These are phyloP conservation scores for Lasiosphaeria hispida DNA, from an alignment of 495 filamentous ascomycete genomes.

Conservation along the genomic window DNA sequence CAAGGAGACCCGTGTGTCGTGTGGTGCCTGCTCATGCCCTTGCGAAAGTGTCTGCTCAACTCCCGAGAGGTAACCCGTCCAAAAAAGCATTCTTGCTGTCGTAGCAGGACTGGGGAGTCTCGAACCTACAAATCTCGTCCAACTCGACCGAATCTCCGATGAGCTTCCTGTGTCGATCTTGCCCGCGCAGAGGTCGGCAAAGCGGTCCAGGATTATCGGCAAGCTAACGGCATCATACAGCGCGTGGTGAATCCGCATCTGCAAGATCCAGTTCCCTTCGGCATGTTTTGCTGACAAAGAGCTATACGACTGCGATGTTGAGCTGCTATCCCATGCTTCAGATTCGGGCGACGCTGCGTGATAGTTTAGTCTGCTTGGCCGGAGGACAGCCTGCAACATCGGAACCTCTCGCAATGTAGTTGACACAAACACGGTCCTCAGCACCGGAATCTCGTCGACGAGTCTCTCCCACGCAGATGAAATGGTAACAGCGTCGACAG, in stretches of 20 bases:
- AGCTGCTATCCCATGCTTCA: slow-evolving; percentile 10
- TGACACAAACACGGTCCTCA: slow-evolving; percentile 61
- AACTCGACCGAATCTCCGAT: too few relatives aligned
- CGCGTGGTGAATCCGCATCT: slow-evolving; percentile 67
- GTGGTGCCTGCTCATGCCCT: not conserved
- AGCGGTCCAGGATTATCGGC: slow-evolving; percentile 43
- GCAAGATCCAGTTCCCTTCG: slow-evolving; percentile 25
- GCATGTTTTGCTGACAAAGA: slow-evolving; percentile 9
- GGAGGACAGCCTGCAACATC: slow-evolving; percentile 47
- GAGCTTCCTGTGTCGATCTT: not conserved
- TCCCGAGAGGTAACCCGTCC: slow-evolving; percentile 51
- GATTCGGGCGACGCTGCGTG: not conserved
- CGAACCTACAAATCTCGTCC: not conserved
- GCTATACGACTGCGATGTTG: slow-evolving; percentile 8
- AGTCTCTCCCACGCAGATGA: slow-evolving; percentile 56
- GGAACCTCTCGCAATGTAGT: slow-evolving; percentile 45
- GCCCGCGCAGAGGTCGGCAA: slow-evolving; percentile 21
- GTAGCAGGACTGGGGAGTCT: not conserved
- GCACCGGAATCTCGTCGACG: slow-evolving; percentile 50
- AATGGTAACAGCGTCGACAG: slow-evolving; percentile 36
- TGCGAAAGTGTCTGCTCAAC: not conserved
- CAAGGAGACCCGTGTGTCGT: slow-evolving; percentile 9
- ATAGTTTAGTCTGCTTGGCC: not conserved
- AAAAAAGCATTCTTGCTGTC: slow-evolving; percentile 42
- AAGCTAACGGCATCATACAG: slow-evolving; percentile 76